Conservation (phyloP, 2,329 filamentous ascomycete genomes). For the Davidsoniella eucalypti region DNA sequence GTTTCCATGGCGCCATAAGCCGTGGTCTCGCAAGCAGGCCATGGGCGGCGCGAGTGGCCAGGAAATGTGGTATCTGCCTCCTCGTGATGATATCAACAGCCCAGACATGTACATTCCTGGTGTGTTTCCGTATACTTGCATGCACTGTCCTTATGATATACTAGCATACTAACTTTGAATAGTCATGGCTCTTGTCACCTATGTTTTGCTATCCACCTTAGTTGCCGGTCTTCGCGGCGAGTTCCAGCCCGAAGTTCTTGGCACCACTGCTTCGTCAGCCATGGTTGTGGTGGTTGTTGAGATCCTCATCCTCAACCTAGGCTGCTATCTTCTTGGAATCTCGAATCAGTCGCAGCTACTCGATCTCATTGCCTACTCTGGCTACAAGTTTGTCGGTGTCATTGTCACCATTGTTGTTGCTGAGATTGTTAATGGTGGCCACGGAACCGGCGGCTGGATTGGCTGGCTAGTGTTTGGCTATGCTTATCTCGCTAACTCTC, state of each 20-base stretch:
- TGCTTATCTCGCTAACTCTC: slow-evolving; percentile 82
- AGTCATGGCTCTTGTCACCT: slow-evolving; percentile 94
- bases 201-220: slow-evolving; percentile 84
- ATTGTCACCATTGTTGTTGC: slow-evolving; percentile 73
- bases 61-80: slow-evolving; percentile 70
- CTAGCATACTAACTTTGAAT: not conserved
- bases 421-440: slow-evolving; percentile 60
- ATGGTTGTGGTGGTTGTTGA: slow-evolving; percentile 73
- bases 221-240: slow-evolving; percentile 77
- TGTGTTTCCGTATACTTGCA: slow-evolving; percentile 17
- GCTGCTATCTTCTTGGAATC: slow-evolving; percentile 86
- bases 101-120: slow-evolving; percentile 97
- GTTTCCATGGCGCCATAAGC: slow-evolving; percentile 94
- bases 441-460: slow-evolving; percentile 72
- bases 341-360: slow-evolving; percentile 86
- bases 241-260: slow-evolving; percentile 87
- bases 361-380: slow-evolving; percentile 87
- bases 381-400: slow-evolving; percentile 97
- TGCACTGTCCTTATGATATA: not conserved
- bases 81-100: slow-evolving; percentile 88
- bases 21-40: slow-evolving; percentile 84
- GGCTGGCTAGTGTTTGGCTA: slow-evolving; percentile 84
- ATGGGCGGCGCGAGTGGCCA: slow-evolving; percentile 47
- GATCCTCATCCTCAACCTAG: slow-evolving; percentile 77
- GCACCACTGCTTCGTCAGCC: slow-evolving; percentile 72